phyloP scores from a whole-genome alignment of 1,139 yeast species.

The Candida glucosophila region DNA sequence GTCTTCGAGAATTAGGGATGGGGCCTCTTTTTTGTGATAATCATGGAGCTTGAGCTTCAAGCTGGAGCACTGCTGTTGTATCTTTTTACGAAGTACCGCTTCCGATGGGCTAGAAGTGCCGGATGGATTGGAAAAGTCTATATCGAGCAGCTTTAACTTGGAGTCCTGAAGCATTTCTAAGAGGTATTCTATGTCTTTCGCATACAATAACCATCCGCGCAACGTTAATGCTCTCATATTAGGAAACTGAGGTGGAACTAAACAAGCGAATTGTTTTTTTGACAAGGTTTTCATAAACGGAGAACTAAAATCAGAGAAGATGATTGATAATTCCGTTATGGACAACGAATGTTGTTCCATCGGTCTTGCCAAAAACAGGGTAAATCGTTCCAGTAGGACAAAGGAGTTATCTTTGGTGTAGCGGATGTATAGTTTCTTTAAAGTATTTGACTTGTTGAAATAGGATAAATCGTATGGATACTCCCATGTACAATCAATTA shows the following conservation, averaged over 20 bases:
- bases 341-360: neutral
- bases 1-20: too few species aligned
- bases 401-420: conserved; percentile 24
- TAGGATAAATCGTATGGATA: conserved; percentile 30
- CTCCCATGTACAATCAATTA: conserved; percentile 36
- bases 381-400: conserved; percentile 29
- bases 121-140: too few species aligned
- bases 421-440: conserved; percentile 15
- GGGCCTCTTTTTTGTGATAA: too few species aligned
- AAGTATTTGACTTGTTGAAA: conserved; percentile 19
- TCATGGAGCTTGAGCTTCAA: too few species aligned
- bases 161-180: too few species aligned
- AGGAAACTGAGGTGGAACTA: conserved; percentile 13
- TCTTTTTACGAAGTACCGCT: too few species aligned
- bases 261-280: conserved; percentile 9
- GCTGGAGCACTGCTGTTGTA: too few species aligned
- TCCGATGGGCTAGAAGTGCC: too few species aligned
- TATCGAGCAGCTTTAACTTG: too few species aligned
- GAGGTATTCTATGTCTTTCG: conserved; percentile 3
- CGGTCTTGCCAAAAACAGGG: conserved; percentile 11
- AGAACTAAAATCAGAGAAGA: conserved; percentile 5
- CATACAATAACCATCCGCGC: conserved; percentile 17
- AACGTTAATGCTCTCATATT: conserved; percentile 11
- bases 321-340: conserved; percentile 13
- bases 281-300: conserved; percentile 10